A percentile compares a stretch with the other conserved stretches of the same genome.
Evolutionary conservation across 2,329 filamentous ascomycete genomes (phyloP).

Genomic region (Aspergillus tanneri): DNA sequence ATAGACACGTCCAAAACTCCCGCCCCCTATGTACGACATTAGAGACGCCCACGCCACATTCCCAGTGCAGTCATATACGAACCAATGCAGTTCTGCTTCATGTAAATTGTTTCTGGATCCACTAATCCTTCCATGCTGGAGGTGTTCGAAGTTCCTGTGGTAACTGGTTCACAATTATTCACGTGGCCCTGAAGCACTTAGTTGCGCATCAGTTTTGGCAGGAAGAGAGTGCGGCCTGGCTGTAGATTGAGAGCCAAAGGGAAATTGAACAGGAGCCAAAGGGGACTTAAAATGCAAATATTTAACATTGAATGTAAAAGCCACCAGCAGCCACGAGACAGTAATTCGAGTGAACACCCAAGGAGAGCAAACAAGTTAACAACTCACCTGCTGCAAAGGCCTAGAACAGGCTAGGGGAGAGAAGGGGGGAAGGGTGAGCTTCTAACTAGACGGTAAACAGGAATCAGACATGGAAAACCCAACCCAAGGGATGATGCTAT

Average conservation of each 20-base stretch:
- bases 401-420: neutral
- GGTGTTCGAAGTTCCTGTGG: slow-evolving; percentile 11
- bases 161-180: no score
- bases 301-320: neutral
- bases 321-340: neutral
- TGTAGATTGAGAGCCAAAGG: no score
- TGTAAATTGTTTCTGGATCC: slow-evolving; percentile 89
- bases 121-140: slow-evolving; percentile 53
- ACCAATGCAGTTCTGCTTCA: slow-evolving; percentile 89
- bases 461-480: slow-evolving; percentile 10
- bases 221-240: neutral
- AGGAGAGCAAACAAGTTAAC: slow-evolving; percentile 1
- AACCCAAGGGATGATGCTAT: slow-evolving; percentile 6
- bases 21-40: slow-evolving; percentile 66
- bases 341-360: neutral
- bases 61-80: slow-evolving; percentile 30
- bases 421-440: slow-evolving; percentile 4
- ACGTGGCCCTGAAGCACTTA: neutral
- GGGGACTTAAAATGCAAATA: neutral
- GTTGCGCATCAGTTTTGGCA: neutral
- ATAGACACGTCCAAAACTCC: slow-evolving; percentile 98
- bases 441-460: slow-evolving; percentile 5
- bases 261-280: no score
- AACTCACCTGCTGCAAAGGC: slow-evolving; percentile 8
- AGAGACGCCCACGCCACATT: neutral